phyloP scores from a whole-genome alignment of 345 rosid genomes.

The Chamaenerion angustifolium region DNA sequence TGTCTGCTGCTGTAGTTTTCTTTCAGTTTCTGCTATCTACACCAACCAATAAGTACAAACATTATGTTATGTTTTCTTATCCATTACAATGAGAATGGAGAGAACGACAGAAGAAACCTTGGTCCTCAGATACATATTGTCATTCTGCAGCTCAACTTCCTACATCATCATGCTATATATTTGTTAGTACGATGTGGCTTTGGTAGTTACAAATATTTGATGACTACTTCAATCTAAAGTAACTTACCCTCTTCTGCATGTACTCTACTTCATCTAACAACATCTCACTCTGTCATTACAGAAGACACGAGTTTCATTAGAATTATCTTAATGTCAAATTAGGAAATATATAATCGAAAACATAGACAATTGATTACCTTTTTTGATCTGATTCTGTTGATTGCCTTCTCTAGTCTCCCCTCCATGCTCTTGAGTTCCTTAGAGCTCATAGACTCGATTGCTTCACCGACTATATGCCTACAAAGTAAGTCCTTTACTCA shows the following conservation, averaged over 20 bases:
- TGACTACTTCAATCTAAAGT: no score
- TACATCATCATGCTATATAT: slow-evolving; percentile 12
- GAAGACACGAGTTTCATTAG: background rate
- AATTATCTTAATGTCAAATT: background rate
- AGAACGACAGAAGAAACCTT: no score
- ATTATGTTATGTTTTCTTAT: no score
- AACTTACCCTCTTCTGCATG: slow-evolving; percentile 85
- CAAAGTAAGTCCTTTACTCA: background rate
- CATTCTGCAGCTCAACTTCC: slow-evolving; percentile 81
- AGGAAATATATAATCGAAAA: background rate
- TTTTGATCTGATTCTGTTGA: slow-evolving; percentile 68
- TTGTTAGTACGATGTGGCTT: no score
- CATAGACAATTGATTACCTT: slow-evolving; percentile 32
- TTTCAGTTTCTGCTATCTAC: no score
- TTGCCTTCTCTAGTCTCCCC: slow-evolving; percentile 62
- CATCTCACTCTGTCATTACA: slow-evolving; percentile 52
- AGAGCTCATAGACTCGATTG: slow-evolving; percentile 39
- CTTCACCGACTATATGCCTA: slow-evolving; percentile 78
- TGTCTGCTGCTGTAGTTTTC: no score
- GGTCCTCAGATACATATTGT: slow-evolving; percentile 41
- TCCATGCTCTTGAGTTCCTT: slow-evolving; percentile 83
- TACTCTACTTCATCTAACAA: slow-evolving; percentile 75
- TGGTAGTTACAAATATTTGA: no score
- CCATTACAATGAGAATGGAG: no score
- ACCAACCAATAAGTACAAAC: no score